Evolutionary conservation across 192 early-diverging fungal species (phyloP).

Genomic region (Backusella liffmaniae): DNA sequence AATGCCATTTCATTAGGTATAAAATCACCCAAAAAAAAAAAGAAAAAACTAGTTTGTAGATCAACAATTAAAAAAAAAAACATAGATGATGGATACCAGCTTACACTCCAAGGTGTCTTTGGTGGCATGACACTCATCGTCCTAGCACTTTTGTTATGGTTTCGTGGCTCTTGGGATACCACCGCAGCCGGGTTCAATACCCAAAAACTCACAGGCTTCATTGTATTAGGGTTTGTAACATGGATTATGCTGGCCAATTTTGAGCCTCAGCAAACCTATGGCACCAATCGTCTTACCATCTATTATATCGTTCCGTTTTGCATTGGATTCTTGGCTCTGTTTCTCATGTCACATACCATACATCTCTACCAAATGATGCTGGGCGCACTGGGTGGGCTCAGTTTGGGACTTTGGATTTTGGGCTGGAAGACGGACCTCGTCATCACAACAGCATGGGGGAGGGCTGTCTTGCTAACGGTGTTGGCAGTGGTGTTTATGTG

Average conservation of each 20-base stretch:
- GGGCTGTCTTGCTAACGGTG: slow-evolving; percentile 37
- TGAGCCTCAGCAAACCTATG: slow-evolving; percentile 33
- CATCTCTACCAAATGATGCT: slow-evolving; percentile 38
- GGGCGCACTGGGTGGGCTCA: slow-evolving; percentile 33
- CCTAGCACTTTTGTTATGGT: slow-evolving; percentile 29
- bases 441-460: slow-evolving; percentile 34
- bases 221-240: slow-evolving; percentile 34
- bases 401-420: slow-evolving; percentile 44
- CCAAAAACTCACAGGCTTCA: slow-evolving; percentile 40
- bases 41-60: neutral
- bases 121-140: slow-evolving; percentile 34
- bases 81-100: slow-evolving; percentile 32
- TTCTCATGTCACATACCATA: slow-evolving; percentile 36
- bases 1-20: slow-evolving; percentile 11
- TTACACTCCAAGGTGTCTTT: slow-evolving; percentile 36
- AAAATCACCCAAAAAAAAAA: neutral
- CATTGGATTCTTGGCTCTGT: slow-evolving; percentile 32
- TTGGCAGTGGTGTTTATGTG: slow-evolving; percentile 33
- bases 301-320: slow-evolving; percentile 37
- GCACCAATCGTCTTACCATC: slow-evolving; percentile 25
- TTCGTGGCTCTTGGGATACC: slow-evolving; percentile 23
- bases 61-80: neutral
- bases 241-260: slow-evolving; percentile 44
- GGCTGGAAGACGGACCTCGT: slow-evolving; percentile 38
- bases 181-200: neutral